Base-by-base conservation (phyloP, 768 basidiomycete genomes). In the Suillus brevipes region DNA sequence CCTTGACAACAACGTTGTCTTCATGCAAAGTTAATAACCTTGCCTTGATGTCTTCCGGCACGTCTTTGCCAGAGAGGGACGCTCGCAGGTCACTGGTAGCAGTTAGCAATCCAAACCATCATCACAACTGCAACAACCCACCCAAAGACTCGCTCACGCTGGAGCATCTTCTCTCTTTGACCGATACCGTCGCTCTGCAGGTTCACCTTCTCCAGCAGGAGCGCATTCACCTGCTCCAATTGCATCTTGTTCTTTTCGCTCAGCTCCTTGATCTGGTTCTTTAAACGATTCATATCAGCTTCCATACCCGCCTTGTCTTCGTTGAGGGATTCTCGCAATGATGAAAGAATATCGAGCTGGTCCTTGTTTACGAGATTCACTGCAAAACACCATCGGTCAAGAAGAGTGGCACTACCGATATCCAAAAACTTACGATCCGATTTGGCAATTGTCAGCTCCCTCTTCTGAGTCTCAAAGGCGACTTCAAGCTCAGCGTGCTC, bases 331-430 rank as follows among this genome's bases (percentile, higher is more conserved):
- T 94, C 93, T 49, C 96, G 89, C 34, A 97, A 79, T 7, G 88
- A 88, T 3, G 89, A 84, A 38, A 99, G 87, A 64, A 96, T 94
- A 61, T 96, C 95, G 25, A 95, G 80, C 74, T 98, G 94, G 73
- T 97, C 95, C 74, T 93, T 94, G 80, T 95, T 92, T 53, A 98
- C 90, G 52, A 99, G 84, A 53, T 87, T 91, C 72, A 98, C 95
- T 97, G 71, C 14, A 40, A 43, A 55, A 16, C 14, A 69, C 45
- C 34, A 23, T 36, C 53, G 36, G 55, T 66, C 12, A 65, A 70
- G 57, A 67, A 64, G 31, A n/a, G 12, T 6, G 20, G 56, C 36
- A 6, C 16, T 14, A 49, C 45, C 1, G 61, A 61, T 28, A 16
- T 18, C 18, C 40, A 42, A 13, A 13, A 18, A 80, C 89, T 70